Base-by-base conservation (phyloP, 768 basidiomycete species). In the Kockovaella imperatae region DNA sequence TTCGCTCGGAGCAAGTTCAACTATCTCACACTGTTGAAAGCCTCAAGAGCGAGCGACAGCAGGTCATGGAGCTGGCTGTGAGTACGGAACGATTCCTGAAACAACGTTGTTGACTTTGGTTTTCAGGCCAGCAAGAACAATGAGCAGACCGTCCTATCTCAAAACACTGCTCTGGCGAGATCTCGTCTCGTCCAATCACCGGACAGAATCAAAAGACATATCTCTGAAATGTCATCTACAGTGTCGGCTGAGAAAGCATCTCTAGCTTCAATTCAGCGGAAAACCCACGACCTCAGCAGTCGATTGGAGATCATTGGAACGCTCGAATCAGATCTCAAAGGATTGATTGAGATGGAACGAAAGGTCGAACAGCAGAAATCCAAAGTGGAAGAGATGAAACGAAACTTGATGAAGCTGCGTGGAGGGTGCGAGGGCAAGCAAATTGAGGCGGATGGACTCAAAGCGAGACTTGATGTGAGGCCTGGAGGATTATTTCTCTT, bases 131-230 rank as follows among this genome's bases (percentile, higher is more conserved):
- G 70, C 49, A 73, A 85, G 23, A 79, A 79, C 52, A 74, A 74
- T 1, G 83, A 87, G 42, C 76, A 82, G 8, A 74, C 78, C 5
- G 75, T 76, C 35, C 72, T 82, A 20, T 73, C 77, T 34, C 82
- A 85, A 48, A 74, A 76, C 36, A 81, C 86, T 53, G 72, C 74
- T 11, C 79, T 82, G 35, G 81, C 81, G 0, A 77, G 80, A 42
- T 75, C 80, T 24, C 80, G 88, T 23, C 83, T 95, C 53, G 88
- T 95, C 3, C 86, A 89, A 67, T 89, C 87, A 0, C 90, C 90
- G 0, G 90, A 93, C 39, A 79, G 89, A 36, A 84, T 93, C 57
- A 85, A 83, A 64, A 80, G 82, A 42, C 84, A 80, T 35, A 93
- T 93, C 59, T 71, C 77, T 10, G 75, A 79, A n/a, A 87, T 93